Evolutionary conservation across 345 rosid species (phyloP), one percentile per base, ranked within the genome.

Genomic region (Hibiscus tridactylites): DNA sequence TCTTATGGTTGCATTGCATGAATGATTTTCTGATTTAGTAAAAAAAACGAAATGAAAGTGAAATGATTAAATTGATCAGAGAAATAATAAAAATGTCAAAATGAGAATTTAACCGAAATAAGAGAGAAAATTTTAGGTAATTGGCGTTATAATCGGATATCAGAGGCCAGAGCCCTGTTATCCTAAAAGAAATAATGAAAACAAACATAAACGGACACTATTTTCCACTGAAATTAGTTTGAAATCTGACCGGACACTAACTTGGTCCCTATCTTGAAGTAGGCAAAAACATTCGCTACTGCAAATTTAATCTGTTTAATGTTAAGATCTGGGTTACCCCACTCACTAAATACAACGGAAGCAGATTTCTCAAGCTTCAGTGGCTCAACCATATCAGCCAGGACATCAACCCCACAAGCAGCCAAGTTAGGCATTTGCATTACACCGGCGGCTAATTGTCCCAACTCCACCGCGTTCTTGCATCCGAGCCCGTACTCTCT

Each of bases 201-300:
- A 46, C 0, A 46, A 9, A 0, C 13, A 46, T 0, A 46, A 9
- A 0, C 13, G 11, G 3, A 39, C 17, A 33, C 47, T 6, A 33
- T 1, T 19, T 37, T 28, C 67, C 2, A 35, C 28, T 33, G 65
- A 61, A 3, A 59, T 11, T 29, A 4, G 9, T 59, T 31, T 60
- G 39, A 5, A 31, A 6, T 60, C 15, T 63, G 17, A 35, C 67
- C 15, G 4, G 28, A n/a, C 8, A n/a, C 6, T n/a, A 70, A 31
- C 73, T 70, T 53, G 49, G 7, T 53, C 61, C 26, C 47, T 10
- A 53, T 69, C 46, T n/a, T 69, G 29, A 49, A 53, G 28, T 69
- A 53, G 16, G 72, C 61, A 69, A 5, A 53, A 31, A 7, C 61
- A 53, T 31, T 31, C 0, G 61, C 46, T 1, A 28, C 61, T 5